Conservation (phyloP, 768 basidiomycete genomes). For the Suillus placidus region DNA sequence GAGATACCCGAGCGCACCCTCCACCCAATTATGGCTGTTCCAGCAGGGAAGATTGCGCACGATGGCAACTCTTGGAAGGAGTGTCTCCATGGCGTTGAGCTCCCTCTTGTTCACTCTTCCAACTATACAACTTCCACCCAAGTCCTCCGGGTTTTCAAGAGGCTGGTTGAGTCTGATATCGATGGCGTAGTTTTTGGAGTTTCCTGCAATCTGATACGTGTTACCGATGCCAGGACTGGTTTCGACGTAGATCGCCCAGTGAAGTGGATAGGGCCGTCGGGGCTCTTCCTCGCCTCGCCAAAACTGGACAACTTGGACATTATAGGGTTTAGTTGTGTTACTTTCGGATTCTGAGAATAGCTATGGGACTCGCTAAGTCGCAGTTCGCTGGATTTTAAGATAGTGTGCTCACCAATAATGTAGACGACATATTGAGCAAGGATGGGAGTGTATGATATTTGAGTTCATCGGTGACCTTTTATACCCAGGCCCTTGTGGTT, state of each 20-base stretch:
- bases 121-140: conserved; percentile 29
- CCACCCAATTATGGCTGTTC: not conserved
- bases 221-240: conserved; percentile 23
- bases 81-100: not conserved
- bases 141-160: conserved; percentile 14
- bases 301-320: conserved; percentile 33
- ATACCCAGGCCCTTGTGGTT: not conserved
- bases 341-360: conserved; percentile 3
- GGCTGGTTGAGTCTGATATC: conserved; percentile 12
- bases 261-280: conserved; percentile 19
- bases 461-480: not conserved
- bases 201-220: conserved; percentile 31
- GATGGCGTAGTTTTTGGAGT: conserved; percentile 23
- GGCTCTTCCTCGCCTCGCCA: conserved; percentile 20
- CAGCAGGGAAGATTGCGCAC: not conserved
- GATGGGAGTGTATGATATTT: not conserved
- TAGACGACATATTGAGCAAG: not conserved
- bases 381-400: not conserved
- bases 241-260: conserved; percentile 34
- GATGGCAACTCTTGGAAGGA: not conserved
- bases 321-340: conserved; percentile 21
- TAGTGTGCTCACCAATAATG: not conserved
- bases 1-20: not conserved
- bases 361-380: not conserved
- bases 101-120: conserved; percentile 20